Evolutionary conservation across 768 basidiomycete genomes (phyloP), one percentile per base, ranked within the genome.

Genomic region (Hydnomerulius pinastri): DNA sequence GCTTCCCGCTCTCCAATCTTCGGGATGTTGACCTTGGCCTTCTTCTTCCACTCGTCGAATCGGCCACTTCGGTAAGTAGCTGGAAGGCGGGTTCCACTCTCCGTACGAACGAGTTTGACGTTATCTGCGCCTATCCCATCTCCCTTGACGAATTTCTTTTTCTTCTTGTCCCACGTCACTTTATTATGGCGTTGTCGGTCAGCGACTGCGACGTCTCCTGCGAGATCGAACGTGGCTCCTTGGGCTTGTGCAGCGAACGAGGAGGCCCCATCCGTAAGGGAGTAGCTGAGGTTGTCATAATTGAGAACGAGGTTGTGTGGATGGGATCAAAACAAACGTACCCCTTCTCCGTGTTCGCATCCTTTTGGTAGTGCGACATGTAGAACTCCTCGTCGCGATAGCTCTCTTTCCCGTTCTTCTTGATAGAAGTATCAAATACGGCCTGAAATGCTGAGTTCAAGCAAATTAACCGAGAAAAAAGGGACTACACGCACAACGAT

Each of bases 1-100:
- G 76, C 73, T 67, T 96, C 94, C 3, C 72, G 76, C 64, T 97
- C 94, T 17, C 95, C 95, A n/a, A 88, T 76, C 51, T 80, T 80
- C 0, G 94, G 94, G 29, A 98, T 67, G 52, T 71, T 77, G n/a
- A 82, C 71, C 32, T 81, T 84, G 43, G 77, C 83, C 70, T 90
- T 91, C 53, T 80, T 76, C 68, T 87, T 90, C 97, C 97, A 99
- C 66, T 96, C 93, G 48, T 96, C 91, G 67, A 92, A 99, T 13
- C 92, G 83, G 10, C 97, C 97, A 58, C 89, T 92, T 45, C 90
- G 86, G 71, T 93, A 99, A 9, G 86, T 86, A 3, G 93, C 93
- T 4, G 97, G 96, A 17, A 99, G 77, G 41, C 87, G 84, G 13
- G 87, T 83, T 4, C 97, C 97, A 59, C 86, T 93, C 70, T 99